These are phyloP conservation scores for Ceratonia siliqua DNA, from an alignment of 306 rosid genomes.

Conservation along the genomic window DNA sequence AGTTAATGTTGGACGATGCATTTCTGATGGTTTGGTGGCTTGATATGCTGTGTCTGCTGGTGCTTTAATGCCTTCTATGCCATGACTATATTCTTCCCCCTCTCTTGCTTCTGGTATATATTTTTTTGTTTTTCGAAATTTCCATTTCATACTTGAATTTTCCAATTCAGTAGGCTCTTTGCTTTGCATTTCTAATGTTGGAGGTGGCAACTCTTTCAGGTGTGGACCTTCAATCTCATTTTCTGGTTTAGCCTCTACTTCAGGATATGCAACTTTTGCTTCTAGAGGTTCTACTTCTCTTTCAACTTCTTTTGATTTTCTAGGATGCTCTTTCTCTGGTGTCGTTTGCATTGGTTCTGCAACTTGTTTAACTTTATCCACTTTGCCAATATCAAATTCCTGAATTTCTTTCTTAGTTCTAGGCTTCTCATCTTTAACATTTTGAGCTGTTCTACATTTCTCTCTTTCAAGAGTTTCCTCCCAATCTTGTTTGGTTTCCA, in stretches of 20 bases:
- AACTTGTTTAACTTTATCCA: slow-evolving; percentile 5
- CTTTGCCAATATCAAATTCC: background rate
- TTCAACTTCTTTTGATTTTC: slow-evolving; percentile 9
- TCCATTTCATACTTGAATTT: background rate
- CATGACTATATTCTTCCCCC: background rate
- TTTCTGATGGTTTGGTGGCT: background rate
- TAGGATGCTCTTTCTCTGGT: background rate
- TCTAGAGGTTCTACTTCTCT: slow-evolving; percentile 15
- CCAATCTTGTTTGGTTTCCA: slow-evolving; percentile 9
- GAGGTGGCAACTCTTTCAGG: slow-evolving; percentile 16
- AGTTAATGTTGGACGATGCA: background rate
- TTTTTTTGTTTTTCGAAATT: slow-evolving; percentile 2
- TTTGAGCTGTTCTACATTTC: slow-evolving; percentile 7
- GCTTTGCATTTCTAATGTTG: slow-evolving; percentile 1
- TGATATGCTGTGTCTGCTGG: background rate
- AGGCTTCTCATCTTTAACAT: slow-evolving; percentile 21
- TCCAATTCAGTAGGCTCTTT: slow-evolving; percentile 16
- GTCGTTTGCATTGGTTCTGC: slow-evolving; percentile 2
- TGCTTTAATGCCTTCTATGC: background rate
- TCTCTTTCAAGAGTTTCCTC: slow-evolving; percentile 14
- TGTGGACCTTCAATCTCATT: background rate
- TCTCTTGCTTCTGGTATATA: slow-evolving; percentile 1
- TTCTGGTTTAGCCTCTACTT: background rate
- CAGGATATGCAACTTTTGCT: slow-evolving; percentile 3
- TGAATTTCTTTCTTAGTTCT: background rate